A percentile compares a stretch with the other conserved stretches of the same genome.
phyloP scores from a whole-genome alignment of 2,329 filamentous ascomycete species.

The Pestalotiopsis sp. region DNA sequence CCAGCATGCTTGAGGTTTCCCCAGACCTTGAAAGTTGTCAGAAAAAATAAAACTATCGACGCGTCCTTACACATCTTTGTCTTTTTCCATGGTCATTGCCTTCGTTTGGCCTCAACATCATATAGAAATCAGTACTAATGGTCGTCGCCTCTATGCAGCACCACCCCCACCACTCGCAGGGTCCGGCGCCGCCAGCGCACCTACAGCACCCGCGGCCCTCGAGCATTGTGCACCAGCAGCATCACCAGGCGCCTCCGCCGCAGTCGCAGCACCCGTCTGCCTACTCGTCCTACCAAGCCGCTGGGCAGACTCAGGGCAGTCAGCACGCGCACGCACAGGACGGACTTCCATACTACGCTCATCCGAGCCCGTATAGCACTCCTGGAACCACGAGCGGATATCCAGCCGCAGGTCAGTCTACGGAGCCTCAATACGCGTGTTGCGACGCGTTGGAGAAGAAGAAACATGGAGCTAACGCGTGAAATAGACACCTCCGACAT shows the following conservation, averaged over 20 bases:
- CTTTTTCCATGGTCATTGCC: slow-evolving; percentile 38
- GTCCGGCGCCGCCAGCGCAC: slow-evolving; percentile 68
- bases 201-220: slow-evolving; percentile 73
- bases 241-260: slow-evolving; percentile 66
- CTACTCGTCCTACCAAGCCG: slow-evolving; percentile 74
- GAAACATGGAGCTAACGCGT: slow-evolving; percentile 22
- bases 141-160: slow-evolving; percentile 70
- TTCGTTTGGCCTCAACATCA: slow-evolving; percentile 31
- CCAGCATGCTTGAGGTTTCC: slow-evolving; percentile 39
- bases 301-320: slow-evolving; percentile 59
- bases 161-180: slow-evolving; percentile 75
- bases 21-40: slow-evolving; percentile 49
- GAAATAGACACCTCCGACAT: slow-evolving; percentile 62
- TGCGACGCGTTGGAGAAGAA: slow-evolving; percentile 7
- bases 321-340: slow-evolving; percentile 66
- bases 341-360: slow-evolving; percentile 70
- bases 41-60: slow-evolving; percentile 53
- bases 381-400: slow-evolving; percentile 83
- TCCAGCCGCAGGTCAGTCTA: slow-evolving; percentile 77
- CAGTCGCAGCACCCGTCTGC: slow-evolving; percentile 65
- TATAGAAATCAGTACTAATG: slow-evolving; percentile 51
- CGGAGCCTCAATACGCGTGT: slow-evolving; percentile 14
- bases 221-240: slow-evolving; percentile 75
- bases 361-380: slow-evolving; percentile 82
- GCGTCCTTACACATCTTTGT: slow-evolving; percentile 46